Evolutionary conservation across 2,329 filamentous ascomycete species (phyloP).

Genomic region (Cadophora luteo-olivacea): DNA sequence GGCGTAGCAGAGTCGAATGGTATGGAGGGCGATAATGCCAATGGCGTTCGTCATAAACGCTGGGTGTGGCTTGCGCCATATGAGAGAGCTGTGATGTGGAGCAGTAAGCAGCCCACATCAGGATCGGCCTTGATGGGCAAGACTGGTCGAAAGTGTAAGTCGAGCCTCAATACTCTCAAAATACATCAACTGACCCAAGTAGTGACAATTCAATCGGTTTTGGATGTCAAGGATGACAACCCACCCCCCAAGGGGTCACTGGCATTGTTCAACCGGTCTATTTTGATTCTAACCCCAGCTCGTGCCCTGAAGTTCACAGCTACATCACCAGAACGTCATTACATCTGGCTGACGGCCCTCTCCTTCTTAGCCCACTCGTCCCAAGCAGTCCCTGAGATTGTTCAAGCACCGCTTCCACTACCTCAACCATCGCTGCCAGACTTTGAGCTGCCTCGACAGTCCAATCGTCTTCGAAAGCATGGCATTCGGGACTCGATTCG

Average conservation of each 20-base stretch:
- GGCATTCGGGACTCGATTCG: conserved; percentile 88
- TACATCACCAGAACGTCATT: conserved; percentile 81
- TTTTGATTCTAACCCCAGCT: conserved; percentile 91
- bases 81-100: conserved; percentile 96
- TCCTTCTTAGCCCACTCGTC: conserved; percentile 94
- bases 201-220: conserved; percentile 95
- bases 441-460: conserved; percentile 48
- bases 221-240: conserved; percentile 96
- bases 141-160: conserved; percentile 90
- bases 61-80: conserved; percentile 99
- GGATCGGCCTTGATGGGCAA: conserved; percentile 91
- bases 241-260: conserved; percentile 74
- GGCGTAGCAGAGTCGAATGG: conserved; percentile 73
- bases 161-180: conserved; percentile 16
- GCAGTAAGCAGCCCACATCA: conserved; percentile 92
- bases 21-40: conserved; percentile 71
- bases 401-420: conserved; percentile 60
- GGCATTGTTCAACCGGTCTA: conserved; percentile 85
- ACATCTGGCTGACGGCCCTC: conserved; percentile 91
- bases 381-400: conserved; percentile 78
- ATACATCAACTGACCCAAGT: conserved; percentile 42
- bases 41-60: conserved; percentile 82
- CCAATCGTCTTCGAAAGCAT: conserved; percentile 43
- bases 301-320: conserved; percentile 96
- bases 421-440: conserved; percentile 57